Base-by-base conservation (phyloP, 352 stramenopile species). In the Phytophthora quininea region DNA sequence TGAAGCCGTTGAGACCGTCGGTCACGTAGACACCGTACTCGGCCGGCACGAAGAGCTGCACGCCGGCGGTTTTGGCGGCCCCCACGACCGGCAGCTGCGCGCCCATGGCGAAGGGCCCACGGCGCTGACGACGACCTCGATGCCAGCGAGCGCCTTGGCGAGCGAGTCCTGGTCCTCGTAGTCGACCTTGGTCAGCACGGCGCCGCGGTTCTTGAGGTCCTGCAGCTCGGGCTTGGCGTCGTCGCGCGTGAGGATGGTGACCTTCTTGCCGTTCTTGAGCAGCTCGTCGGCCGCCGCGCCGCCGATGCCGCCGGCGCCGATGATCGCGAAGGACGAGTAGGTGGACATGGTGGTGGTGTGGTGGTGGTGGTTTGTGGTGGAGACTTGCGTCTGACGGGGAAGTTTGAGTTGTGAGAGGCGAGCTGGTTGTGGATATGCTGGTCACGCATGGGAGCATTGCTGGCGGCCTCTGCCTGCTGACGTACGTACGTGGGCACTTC, bases 301-400 rank as follows among this genome's bases (percentile, higher is more conserved):
- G 15, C 68, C 68, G 47, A 76, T 53, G 19, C 54, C 49, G 11
- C 68, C 68, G 19, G 56, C 68, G 10, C 62, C 68, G 24, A 72
- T 31, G 40, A 72, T 43, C 15, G 67, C 62, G 29, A 69, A 69
- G 47, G 11, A 46, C 40, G 43, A 53, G 58, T 50, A n/a, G n/a
- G n/a, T 58, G 31, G 40, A 31, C 54, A 62, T 53, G 54, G 27
- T 47, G n/a, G 33, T 52, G 46, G 19, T 11, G 35, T 5, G 10
- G 35, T 40, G 35, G 35, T 40, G 35, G 35, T 5, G 35, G 35
- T 10, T 52, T 5, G 46, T 12, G 29, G 5, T 29, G 19, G 19
- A 32, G 46, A 52, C 19, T 52, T 52, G 46, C 5, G 46, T 32
- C 19, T 32, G 5, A 9, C 19, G 12, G 19, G 11, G 46, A 52